phyloP scores from a whole-genome alignment of 2,329 filamentous ascomycete genomes.

The Aureobasidium namibiae region DNA sequence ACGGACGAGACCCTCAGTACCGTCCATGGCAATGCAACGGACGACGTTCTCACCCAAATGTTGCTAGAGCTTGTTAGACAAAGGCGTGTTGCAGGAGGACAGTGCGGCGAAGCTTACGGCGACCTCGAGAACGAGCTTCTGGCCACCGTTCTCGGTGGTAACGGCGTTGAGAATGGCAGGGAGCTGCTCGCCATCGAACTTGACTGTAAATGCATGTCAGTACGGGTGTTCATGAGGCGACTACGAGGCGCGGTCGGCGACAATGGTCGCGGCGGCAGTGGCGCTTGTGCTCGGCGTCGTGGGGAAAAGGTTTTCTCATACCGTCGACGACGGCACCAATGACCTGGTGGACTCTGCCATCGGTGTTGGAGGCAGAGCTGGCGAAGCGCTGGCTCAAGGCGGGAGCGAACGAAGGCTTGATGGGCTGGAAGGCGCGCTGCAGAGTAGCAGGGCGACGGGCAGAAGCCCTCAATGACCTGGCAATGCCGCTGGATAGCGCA shows the following conservation, averaged over 20 bases:
- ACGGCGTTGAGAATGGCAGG: constrained; percentile 97
- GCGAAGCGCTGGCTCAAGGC: constrained; percentile 55
- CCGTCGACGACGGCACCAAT: constrained; percentile 99
- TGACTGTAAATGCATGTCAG: constrained; percentile 53
- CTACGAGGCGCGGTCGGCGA: background rate
- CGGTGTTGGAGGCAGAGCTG: constrained; percentile 42
- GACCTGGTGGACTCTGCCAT: constrained; percentile 68
- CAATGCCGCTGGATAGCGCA: constrained; percentile 50
- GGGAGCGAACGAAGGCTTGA: constrained; percentile 50
- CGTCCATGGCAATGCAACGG: constrained; percentile 99
- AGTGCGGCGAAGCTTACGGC: constrained; percentile 56
- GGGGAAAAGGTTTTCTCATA: constrained; percentile 41
- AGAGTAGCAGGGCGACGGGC: constrained; percentile 48
- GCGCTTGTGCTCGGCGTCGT: constrained; percentile 12
- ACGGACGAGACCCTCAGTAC: constrained; percentile 99
- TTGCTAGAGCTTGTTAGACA: constrained; percentile 57
- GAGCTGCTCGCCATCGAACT: constrained; percentile 91
- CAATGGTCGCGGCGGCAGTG: constrained; percentile 2
- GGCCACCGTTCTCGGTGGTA: constrained; percentile 79
- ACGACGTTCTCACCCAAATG: constrained; percentile 99
- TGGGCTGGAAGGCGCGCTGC: constrained; percentile 49
- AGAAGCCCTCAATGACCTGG: constrained; percentile 55
- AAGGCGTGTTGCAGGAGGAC: constrained; percentile 15
- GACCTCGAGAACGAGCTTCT: constrained; percentile 95
- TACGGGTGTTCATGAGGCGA: background rate